phyloP scores from a whole-genome alignment of 2,329 filamentous ascomycete genomes.

The Aureobasidium namibiae region DNA sequence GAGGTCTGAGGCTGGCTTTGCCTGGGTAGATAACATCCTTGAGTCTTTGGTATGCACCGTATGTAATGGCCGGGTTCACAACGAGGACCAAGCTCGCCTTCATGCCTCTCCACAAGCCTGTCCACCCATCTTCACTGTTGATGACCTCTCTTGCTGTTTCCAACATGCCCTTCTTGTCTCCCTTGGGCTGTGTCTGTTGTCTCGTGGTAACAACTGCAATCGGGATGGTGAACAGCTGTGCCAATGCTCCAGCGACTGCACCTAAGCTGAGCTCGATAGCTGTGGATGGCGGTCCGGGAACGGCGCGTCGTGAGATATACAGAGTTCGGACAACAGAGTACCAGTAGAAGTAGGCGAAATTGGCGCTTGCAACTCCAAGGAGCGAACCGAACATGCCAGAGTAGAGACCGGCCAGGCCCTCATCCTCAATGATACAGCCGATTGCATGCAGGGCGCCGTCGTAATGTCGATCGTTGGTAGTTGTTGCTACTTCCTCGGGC shows the following conservation, averaged over 20 bases:
- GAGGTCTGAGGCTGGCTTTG: slow-evolving; percentile 65
- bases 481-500: slow-evolving; percentile 33
- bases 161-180: slow-evolving; percentile 74
- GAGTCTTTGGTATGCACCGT: slow-evolving; percentile 88
- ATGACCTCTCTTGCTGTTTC: slow-evolving; percentile 86
- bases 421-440: slow-evolving; percentile 68
- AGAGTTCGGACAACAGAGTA: slow-evolving; percentile 80
- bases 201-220: slow-evolving; percentile 92
- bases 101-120: slow-evolving; percentile 85
- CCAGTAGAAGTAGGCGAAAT: slow-evolving; percentile 99
- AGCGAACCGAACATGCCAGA: slow-evolving; percentile 79
- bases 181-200: slow-evolving; percentile 85
- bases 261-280: slow-evolving; percentile 76
- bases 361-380: slow-evolving; percentile 88
- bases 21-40: slow-evolving; percentile 70
- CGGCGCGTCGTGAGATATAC: slow-evolving; percentile 51
- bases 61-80: slow-evolving; percentile 94
- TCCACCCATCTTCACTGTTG: slow-evolving; percentile 79
- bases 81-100: slow-evolving; percentile 95
- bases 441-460: slow-evolving; percentile 82
- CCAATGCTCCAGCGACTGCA: slow-evolving; percentile 78
- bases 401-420: slow-evolving; percentile 78
- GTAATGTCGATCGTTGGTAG: slow-evolving; percentile 63
- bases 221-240: slow-evolving; percentile 93
- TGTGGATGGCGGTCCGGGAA: slow-evolving; percentile 58